phyloP scores from a whole-genome alignment of 805 yeast species.

The Candida rishiriensis region DNA sequence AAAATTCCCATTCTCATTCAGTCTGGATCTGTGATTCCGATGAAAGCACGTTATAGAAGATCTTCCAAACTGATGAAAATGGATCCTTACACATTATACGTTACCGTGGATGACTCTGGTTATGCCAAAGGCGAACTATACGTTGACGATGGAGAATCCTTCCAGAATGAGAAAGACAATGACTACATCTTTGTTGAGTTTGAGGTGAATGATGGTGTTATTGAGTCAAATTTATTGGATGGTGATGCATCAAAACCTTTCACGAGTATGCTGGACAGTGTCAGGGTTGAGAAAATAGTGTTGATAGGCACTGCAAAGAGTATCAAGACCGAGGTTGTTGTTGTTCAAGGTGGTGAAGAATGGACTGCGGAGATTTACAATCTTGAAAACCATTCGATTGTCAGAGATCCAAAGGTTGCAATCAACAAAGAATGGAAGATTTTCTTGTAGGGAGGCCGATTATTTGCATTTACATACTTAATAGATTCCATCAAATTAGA shows the following conservation, averaged over 20 bases:
- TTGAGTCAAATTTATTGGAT: slow-evolving; percentile 27
- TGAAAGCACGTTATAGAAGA: slow-evolving; percentile 73
- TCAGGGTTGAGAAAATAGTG: slow-evolving; percentile 52
- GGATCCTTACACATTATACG: slow-evolving; percentile 76
- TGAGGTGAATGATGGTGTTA: slow-evolving; percentile 28
- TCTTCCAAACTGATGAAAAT: slow-evolving; percentile 67
- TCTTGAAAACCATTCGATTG: slow-evolving; percentile 18
- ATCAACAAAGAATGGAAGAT: slow-evolving; percentile 44
- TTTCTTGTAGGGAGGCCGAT: slow-evolving; percentile 3
- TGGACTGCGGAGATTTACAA: slow-evolving; percentile 33
- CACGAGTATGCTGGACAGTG: slow-evolving; percentile 25
- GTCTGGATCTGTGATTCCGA: slow-evolving; percentile 74
- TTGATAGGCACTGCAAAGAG: slow-evolving; percentile 35
- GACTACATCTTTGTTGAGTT: slow-evolving; percentile 45
- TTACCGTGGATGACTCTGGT: slow-evolving; percentile 50
- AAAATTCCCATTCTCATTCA: slow-evolving; percentile 68
- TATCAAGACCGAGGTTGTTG: slow-evolving; percentile 19
- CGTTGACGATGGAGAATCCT: slow-evolving; percentile 82
- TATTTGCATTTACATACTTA: neutral
- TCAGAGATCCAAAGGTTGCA: slow-evolving; percentile 49
- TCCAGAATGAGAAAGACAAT: slow-evolving; percentile 44
- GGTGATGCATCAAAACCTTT: slow-evolving; percentile 15
- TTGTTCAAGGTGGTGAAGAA: slow-evolving; percentile 34
- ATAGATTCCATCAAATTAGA: too few relatives aligned
- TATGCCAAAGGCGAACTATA: slow-evolving; percentile 51